A percentile compares a stretch with the other conserved stretches of the same genome.
Evolutionary conservation across 2,329 filamentous ascomycete species (phyloP).

Genomic region (Ceratocystis colombiana): DNA sequence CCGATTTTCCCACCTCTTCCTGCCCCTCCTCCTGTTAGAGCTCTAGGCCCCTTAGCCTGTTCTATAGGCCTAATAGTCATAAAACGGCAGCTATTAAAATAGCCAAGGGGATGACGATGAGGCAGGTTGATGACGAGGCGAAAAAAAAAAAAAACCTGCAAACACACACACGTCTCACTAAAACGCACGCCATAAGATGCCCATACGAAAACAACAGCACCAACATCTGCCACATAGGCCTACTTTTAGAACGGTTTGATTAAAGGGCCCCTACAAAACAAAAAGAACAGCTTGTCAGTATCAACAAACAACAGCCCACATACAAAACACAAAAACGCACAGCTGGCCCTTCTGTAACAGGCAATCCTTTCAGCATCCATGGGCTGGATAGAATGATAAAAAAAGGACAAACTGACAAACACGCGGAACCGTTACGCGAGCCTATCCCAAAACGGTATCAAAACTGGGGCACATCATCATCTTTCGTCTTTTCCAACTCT

Average conservation of each 20-base stretch:
- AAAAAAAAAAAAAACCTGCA: background rate
- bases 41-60: too few relatives aligned
- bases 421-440: slow-evolving; percentile 8
- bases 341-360: background rate
- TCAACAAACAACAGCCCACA: background rate
- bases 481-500: background rate
- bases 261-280: background rate
- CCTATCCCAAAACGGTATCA: slow-evolving; percentile 1
- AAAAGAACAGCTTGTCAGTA: background rate
- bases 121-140: background rate
- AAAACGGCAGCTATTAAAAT: background rate
- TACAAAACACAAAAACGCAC: background rate
- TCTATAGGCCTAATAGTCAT: too few relatives aligned
- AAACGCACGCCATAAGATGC: too few relatives aligned
- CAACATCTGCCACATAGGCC: background rate
- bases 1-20: too few relatives aligned
- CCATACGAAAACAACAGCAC: too few relatives aligned
- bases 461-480: slow-evolving; percentile 6
- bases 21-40: too few relatives aligned
- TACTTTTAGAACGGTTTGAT: background rate
- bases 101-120: background rate
- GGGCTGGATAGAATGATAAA: background rate
- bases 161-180: background rate
- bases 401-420: slow-evolving; percentile 2
- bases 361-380: background rate